Base-by-base conservation (phyloP, 257 asterid species). In the Primulina eburnea region DNA sequence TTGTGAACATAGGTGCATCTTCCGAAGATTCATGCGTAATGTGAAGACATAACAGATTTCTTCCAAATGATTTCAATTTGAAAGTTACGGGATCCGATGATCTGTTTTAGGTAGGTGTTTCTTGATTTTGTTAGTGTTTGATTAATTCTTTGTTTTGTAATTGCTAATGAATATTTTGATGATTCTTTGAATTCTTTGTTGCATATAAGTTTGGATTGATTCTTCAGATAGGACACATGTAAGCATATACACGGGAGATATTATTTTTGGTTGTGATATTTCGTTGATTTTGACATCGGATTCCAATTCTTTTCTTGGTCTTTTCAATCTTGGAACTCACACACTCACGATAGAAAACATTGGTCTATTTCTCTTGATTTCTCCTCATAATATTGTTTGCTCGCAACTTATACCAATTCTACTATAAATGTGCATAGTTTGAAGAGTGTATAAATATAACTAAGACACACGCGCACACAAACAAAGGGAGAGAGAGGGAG, bases 41-140 rank as follows among this genome's bases (percentile, higher is more conserved):
- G 75, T 76, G 87, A 73, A 64, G 64, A 71, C 18, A 65, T 75
- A 70, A 62, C 71, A 55, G 28, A 75, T 55, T 73, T 81, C 75
- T 69, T 74, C 72, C 70, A 55, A 21, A 85, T 88, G 87, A 77
- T 70, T 77, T 63, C 62, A 64, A 59, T 57, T 66, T 84, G 88
- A 88, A 77, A 65, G 77, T 81, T 78, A 64, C 61, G 97, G 98
- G 90, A 90, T 88, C 98, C 97, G 96, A 90, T 90, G 92, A 80
- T 90, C 60, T 65, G 84, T 71, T 83, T 73, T 77, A 38, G 88
- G 76, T 87, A 86, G 86, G 90, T 73, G 78, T 80, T 78, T 78
- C 40, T 53, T 70, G 34, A 24, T 43, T 37, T 29, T 32, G 16
- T 72, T 33, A 21, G 38, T 76, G 21, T 71, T 73, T 73, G 65